Evolutionary conservation across 768 basidiomycete genomes (phyloP), one percentile per base, ranked within the genome.

Genomic region (Kockovaella imperatae): DNA sequence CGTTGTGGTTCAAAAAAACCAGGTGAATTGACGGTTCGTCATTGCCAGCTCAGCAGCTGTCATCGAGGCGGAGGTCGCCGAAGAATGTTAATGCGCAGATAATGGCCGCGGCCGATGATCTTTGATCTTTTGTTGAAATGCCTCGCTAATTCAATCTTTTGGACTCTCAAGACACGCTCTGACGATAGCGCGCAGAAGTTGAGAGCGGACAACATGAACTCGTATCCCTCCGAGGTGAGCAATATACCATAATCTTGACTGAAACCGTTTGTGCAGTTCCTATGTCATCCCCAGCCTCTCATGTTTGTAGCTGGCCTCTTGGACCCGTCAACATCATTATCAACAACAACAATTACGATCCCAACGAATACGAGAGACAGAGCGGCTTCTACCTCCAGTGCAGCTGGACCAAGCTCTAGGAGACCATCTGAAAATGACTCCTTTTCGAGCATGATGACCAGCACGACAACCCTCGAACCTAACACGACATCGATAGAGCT

Each of bases 301-400:
- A 86, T 97, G 86, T 93, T 95, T 67, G 85, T 90, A 17, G 87
- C 88, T 21, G 91, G 91, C 2, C 78, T 95, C 36, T 81, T 81
- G 32, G 53, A 59, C 14, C 5, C 47, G 11, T 13, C 45, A 5
- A 8, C 50, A 2, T 14, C 46, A 28, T 35, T 38, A 20, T 28
- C 54, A 10, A 35, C 50, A 17, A 62, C n/a, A n/a, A n/a, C n/a
- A n/a, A 2, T 24, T 57, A 1, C 44, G 58, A 18, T 32, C 48
- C 44, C 13, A 52, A 61, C 20, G 20, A 47, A 18, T 13, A 53
- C 56, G 11, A 45, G 25, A 11, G 39, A 30, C 35, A 42, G 7
- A 21, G 24, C 47, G 21, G 43, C 47, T 7, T 45, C 49, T 8
- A 36, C 46, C 25, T 36, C 28, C 20, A 35, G 45, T 15, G 17